Conservation (phyloP, 2,329 filamentous ascomycete genomes). For the Tricladium varicosporioides region DNA sequence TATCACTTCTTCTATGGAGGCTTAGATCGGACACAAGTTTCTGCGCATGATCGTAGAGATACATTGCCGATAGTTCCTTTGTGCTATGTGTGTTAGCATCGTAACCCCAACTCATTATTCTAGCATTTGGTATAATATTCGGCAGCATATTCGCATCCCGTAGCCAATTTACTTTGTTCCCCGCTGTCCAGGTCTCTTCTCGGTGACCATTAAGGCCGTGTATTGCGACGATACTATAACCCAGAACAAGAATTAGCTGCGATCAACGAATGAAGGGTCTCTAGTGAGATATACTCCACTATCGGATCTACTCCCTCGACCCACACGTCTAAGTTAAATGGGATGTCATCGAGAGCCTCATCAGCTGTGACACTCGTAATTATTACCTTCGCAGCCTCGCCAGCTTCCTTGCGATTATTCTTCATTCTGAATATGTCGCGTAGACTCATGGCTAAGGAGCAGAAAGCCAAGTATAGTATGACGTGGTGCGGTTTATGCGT, state of each 20-base stretch:
- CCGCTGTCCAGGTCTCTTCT: constrained; percentile 31
- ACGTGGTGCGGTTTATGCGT: no score
- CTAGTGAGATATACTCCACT: constrained; percentile 15
- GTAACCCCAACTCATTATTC: constrained; percentile 39
- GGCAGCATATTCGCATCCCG: constrained; percentile 30
- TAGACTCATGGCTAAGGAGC: not conserved
- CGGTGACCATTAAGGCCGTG: constrained; percentile 34
- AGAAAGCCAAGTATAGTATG: not conserved
- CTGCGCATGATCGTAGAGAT: constrained; percentile 36
- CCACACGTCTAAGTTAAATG: constrained; percentile 17
- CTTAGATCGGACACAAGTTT: constrained; percentile 36
- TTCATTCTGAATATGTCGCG: not conserved
- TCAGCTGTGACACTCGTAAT: constrained; percentile 2
- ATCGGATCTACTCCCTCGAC: constrained; percentile 15
- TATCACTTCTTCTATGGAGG: constrained; percentile 26
- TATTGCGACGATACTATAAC: constrained; percentile 30
- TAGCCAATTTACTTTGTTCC: constrained; percentile 30
- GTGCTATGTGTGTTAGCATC: constrained; percentile 29
- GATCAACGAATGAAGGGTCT: constrained; percentile 5
- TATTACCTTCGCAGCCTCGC: constrained; percentile 11
- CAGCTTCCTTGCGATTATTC: constrained; percentile 1
- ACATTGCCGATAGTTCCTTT: constrained; percentile 28
- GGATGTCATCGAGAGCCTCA: constrained; percentile 5
- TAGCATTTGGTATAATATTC: constrained; percentile 33
- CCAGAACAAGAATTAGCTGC: constrained; percentile 18